Conservation (phyloP, 257 asterid genomes). For the Linaria vulgaris region DNA sequence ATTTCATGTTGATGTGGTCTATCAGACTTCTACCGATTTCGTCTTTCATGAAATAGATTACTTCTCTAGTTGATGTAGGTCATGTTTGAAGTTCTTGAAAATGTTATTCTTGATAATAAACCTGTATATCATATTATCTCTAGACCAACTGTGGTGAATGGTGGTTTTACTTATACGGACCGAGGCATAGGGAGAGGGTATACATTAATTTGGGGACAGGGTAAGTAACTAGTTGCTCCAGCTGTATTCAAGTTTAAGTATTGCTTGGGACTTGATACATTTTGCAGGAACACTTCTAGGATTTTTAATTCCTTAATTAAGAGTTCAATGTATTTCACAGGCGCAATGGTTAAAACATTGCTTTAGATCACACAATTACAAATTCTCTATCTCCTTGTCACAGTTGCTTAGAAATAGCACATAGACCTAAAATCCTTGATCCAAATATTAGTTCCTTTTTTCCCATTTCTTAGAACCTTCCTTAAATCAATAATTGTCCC, state of each 20-base stretch:
- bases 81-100: background rate
- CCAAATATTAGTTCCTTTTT: background rate
- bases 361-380: background rate
- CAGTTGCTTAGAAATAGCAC: background rate
- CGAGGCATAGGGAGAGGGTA: constrained; percentile 1
- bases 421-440: background rate
- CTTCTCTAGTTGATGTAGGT: background rate
- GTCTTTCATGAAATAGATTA: background rate
- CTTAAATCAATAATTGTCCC: background rate
- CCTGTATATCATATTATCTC: background rate
- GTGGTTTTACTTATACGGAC: background rate
- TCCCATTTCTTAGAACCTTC: background rate
- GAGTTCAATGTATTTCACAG: background rate
- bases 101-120: background rate
- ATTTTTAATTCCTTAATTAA: background rate
- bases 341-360: background rate
- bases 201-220: background rate
- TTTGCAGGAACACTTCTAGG: background rate
- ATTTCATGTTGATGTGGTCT: background rate
- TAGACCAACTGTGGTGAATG: background rate
- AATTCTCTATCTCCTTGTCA: background rate
- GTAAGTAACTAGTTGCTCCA: background rate
- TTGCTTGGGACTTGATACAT: background rate
- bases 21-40: background rate
- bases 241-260: background rate